A percentile compares a stretch with the other conserved stretches of the same genome.
Evolutionary conservation across 371 early-diverging fungal genomes (phyloP).

Genomic region (Sporodiniella umbellata): DNA sequence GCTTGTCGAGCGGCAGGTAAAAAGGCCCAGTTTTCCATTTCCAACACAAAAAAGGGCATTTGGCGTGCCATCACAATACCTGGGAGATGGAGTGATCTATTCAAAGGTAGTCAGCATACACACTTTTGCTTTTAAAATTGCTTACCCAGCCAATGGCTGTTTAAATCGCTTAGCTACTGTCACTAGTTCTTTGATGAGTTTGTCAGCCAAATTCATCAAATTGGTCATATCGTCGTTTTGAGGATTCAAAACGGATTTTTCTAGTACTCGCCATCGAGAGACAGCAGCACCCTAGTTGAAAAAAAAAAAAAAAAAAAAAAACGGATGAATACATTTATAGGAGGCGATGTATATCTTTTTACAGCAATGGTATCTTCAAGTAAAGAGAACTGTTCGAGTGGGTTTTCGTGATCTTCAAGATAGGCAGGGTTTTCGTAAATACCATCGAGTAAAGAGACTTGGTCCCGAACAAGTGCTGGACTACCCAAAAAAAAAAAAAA

Average conservation of each 20-base stretch:
- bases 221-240: conserved; percentile 22
- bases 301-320: background rate
- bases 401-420: conserved; percentile 29
- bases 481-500: no score
- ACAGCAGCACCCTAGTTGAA: conserved; percentile 37
- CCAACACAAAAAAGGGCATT: conserved; percentile 44
- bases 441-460: conserved; percentile 28
- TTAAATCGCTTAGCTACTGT: conserved; percentile 29
- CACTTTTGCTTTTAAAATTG: background rate
- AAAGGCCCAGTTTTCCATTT: conserved; percentile 44
- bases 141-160: conserved; percentile 30
- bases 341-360: background rate
- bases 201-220: conserved; percentile 33
- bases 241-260: conserved; percentile 19
- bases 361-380: conserved; percentile 37
- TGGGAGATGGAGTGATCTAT: conserved; percentile 22
- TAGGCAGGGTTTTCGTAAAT: conserved; percentile 46
- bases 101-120: background rate
- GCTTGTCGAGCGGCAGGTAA: conserved; percentile 27
- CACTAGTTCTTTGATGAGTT: conserved; percentile 32
- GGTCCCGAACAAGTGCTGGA: conserved; percentile 32
- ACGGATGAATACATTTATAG: conserved; percentile 9
- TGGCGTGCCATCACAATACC: conserved; percentile 43
- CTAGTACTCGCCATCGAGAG: conserved; percentile 29
- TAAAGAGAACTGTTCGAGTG: conserved; percentile 22